Evolutionary conservation across 495 filamentous ascomycete species (phyloP).

Genomic region (Rhizodiscina lignyota): DNA sequence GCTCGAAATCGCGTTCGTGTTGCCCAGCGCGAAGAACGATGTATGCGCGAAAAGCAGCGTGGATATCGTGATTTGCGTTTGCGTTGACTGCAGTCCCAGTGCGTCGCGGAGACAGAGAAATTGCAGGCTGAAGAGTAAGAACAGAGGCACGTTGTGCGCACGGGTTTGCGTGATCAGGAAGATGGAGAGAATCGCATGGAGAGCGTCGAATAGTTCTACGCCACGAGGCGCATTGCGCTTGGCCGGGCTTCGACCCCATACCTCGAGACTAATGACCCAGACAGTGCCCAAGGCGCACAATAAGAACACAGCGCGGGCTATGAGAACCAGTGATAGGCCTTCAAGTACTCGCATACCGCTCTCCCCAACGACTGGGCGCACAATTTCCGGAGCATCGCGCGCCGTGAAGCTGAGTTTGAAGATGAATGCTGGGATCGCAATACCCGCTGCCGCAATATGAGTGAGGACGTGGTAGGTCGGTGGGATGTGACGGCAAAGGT

Average conservation of each 20-base stretch:
- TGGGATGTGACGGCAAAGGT: too few species aligned
- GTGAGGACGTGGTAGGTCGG: too few species aligned
- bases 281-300: slow-evolving; percentile 18
- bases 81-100: slow-evolving; percentile 7
- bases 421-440: slow-evolving; percentile 41
- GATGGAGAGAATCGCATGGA: slow-evolving; percentile 15
- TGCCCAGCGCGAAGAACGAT: slow-evolving; percentile 82
- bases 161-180: slow-evolving; percentile 79
- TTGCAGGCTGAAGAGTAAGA: slow-evolving; percentile 52
- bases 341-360: slow-evolving; percentile 11
- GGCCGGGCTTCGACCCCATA: too few species aligned
- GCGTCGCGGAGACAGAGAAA: slow-evolving; percentile 30
- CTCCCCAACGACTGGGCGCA: too few species aligned
- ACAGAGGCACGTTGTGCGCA: slow-evolving; percentile 66
- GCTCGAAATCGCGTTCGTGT: slow-evolving; percentile 81
- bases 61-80: slow-evolving; percentile 12
- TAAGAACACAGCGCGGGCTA: slow-evolving; percentile 10
- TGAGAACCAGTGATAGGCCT: slow-evolving; percentile 12
- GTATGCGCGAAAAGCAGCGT: slow-evolving; percentile 20
- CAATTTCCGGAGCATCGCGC: slow-evolving; percentile 81
- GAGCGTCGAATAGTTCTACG: neutral
- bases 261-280: slow-evolving; percentile 51
- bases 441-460: too few species aligned
- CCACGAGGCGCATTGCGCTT: too few species aligned
- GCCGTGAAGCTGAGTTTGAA: slow-evolving; percentile 75